phyloP scores from a whole-genome alignment of 1,139 yeast genomes.

The Scheffersomyces cryptocercus region DNA sequence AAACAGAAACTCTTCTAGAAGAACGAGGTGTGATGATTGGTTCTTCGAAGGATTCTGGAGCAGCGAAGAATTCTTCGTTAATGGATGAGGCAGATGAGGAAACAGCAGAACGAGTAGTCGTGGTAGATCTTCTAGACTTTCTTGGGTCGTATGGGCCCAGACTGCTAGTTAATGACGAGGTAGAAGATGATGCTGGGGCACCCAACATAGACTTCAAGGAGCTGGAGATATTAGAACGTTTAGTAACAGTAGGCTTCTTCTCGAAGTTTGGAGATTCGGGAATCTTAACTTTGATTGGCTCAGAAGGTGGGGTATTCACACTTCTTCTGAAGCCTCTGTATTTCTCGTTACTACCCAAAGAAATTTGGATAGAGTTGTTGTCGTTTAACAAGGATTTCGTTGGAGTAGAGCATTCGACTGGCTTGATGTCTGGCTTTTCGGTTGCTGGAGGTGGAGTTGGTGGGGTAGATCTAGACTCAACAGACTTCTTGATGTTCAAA shows the following conservation, averaged over 20 bases:
- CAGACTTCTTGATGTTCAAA: constrained; percentile 6
- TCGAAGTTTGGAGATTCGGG: constrained; percentile 20
- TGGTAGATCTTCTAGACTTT: constrained; percentile 13
- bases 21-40: constrained; percentile 7
- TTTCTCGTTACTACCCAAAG: constrained; percentile 34
- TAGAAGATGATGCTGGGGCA: constrained; percentile 7
- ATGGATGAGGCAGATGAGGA: constrained; percentile 15
- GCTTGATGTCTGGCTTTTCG: constrained; percentile 2
- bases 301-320: constrained; percentile 21
- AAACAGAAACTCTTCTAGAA: constrained; percentile 5
- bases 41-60: constrained; percentile 12
- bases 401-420: constrained; percentile 5
- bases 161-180: constrained; percentile 11
- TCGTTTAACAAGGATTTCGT: constrained; percentile 11
- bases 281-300: constrained; percentile 29
- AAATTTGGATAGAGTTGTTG: constrained; percentile 18
- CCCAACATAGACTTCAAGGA: constrained; percentile 14
- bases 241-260: constrained; percentile 8
- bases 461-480: neutral
- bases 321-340: constrained; percentile 50
- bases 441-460: neutral
- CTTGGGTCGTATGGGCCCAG: constrained; percentile 24
- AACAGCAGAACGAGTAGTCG: constrained; percentile 12
- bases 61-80: constrained; percentile 11
- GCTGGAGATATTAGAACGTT: constrained; percentile 13